These are phyloP conservation scores for Zygosaccharomyces sapae DNA, from an alignment of 1,139 yeast genomes.

Conservation along the genomic window DNA sequence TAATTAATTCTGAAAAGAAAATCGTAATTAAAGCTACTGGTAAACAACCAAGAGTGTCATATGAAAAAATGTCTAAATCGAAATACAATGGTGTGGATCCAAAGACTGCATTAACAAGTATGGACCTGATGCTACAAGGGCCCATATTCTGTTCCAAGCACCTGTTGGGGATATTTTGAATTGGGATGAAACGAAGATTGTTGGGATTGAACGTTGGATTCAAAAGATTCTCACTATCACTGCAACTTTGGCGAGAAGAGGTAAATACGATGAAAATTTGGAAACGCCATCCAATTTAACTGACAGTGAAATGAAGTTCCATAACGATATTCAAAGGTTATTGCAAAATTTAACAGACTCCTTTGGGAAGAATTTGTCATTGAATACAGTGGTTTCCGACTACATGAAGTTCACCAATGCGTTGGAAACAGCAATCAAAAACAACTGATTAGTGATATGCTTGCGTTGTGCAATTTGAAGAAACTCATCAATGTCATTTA, in stretches of 20 bases:
- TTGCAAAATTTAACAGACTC: constrained; percentile 53
- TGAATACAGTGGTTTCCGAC: constrained; percentile 85
- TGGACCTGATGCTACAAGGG: constrained; percentile 94
- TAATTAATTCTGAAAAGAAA: constrained; percentile 40
- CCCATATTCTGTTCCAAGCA: constrained; percentile 90
- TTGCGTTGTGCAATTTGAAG: constrained; percentile 44
- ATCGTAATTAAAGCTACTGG: constrained; percentile 47
- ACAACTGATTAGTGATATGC: constrained; percentile 36
- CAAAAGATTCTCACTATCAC: constrained; percentile 50
- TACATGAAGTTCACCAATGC: constrained; percentile 78
- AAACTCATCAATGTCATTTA: constrained; percentile 50
- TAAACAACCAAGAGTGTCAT: constrained; percentile 50
- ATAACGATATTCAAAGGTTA: constrained; percentile 53
- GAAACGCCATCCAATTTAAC: constrained; percentile 31
- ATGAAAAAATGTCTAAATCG: constrained; percentile 94
- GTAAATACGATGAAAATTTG: constrained; percentile 15
- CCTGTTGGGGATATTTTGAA: constrained; percentile 76
- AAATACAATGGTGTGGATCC: constrained; percentile 95
- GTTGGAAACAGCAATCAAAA: constrained; percentile 42
- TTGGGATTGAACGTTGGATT: constrained; percentile 86
- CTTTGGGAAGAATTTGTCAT: constrained; percentile 53
- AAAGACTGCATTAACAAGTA: constrained; percentile 65
- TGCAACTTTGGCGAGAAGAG: constrained; percentile 22
- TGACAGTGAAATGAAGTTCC: constrained; percentile 50
- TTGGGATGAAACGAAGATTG: constrained; percentile 88